A percentile compares a stretch with the other conserved stretches of the same genome.
These are phyloP conservation scores for Marsdenia floribunda DNA, from an alignment of 257 asterid genomes.

Conservation along the genomic window DNA sequence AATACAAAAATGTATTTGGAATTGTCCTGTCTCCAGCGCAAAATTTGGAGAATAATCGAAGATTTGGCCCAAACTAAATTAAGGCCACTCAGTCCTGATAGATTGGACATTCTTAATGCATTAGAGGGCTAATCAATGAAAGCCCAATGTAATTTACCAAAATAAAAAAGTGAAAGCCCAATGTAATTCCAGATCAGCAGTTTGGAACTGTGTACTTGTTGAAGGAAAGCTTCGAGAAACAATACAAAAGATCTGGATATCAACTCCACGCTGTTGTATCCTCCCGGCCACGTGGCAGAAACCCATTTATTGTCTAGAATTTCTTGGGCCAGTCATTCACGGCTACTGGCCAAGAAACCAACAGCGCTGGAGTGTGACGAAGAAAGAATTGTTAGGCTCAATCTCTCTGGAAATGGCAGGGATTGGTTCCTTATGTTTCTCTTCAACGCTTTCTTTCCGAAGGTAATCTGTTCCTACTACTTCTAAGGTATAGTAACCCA, in stretches of 20 bases:
- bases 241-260: constrained; percentile 11
- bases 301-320: constrained; percentile 43
- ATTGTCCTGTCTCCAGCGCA: background rate
- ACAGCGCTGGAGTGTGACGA: background rate
- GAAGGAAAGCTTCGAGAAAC: background rate
- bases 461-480: constrained; percentile 30
- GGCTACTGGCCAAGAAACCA: constrained; percentile 12
- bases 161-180: background rate
- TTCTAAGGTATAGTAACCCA: background rate
- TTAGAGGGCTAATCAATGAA: background rate
- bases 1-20: too few species aligned
- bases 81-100: background rate
- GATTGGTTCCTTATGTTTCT: constrained; percentile 46
- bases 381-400: constrained; percentile 2
- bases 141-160: background rate
- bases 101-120: background rate
- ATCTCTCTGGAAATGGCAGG: constrained; percentile 50
- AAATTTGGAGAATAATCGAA: background rate
- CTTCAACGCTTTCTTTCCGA: constrained; percentile 47
- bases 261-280: constrained; percentile 30
- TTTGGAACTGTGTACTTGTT: background rate
- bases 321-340: constrained; percentile 33
- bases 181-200: background rate
- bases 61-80: background rate
- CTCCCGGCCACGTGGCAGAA: constrained; percentile 55